A percentile compares a stretch with the other conserved stretches of the same genome.
Conservation (phyloP, 768 basidiomycete species). For the Dendrothele bispora region DNA sequence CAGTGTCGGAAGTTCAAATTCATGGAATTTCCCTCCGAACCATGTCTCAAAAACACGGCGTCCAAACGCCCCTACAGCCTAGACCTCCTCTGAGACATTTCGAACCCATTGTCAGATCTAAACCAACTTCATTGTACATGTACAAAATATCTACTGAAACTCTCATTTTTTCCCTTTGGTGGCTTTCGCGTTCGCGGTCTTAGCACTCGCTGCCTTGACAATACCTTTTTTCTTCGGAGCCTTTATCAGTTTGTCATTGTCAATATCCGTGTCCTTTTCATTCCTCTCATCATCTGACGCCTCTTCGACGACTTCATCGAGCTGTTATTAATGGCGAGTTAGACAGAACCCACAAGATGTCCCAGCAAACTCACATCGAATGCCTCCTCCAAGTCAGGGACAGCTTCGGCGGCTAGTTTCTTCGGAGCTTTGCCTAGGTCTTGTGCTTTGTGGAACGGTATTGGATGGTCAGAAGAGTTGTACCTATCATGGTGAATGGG, state of each 20-base stretch:
- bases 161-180: not conserved
- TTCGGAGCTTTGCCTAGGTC: conserved; percentile 80
- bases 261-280: conserved; percentile 25
- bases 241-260: conserved; percentile 37
- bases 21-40: too few relatives aligned
- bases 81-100: too few relatives aligned
- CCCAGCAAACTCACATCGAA: conserved; percentile 61
- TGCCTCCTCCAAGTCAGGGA: conserved; percentile 91
- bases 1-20: too few relatives aligned
- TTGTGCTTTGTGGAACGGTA: conserved; percentile 89
- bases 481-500: too few relatives aligned
- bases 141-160: not conserved
- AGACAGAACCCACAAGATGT: not conserved
- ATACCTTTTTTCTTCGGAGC: conserved; percentile 42
- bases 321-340: conserved; percentile 22
- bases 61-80: too few relatives aligned
- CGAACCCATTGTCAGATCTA: too few relatives aligned
- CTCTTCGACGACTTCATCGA: conserved; percentile 49
- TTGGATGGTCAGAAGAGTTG: conserved; percentile 86
- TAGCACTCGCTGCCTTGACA: conserved; percentile 17
- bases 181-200: conserved; percentile 6
- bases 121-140: conserved; percentile 5
- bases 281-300: conserved; percentile 49
- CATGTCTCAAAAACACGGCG: too few relatives aligned
- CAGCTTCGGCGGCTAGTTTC: conserved; percentile 72